Conservation (phyloP, 805 yeast genomes). For the Candida easanensis region DNA sequence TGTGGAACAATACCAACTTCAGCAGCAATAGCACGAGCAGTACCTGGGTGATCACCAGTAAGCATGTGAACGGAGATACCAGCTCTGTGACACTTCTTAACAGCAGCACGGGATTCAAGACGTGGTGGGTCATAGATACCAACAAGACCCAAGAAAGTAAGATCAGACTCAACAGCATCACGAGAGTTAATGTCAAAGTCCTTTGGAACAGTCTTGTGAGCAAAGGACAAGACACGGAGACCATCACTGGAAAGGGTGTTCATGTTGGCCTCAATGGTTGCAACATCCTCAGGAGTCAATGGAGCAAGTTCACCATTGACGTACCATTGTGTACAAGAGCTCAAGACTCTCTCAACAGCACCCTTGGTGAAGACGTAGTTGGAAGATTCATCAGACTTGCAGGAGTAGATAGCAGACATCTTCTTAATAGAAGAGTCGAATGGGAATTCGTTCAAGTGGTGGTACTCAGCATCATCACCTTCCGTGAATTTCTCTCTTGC, state of each 20-base stretch:
- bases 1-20: constrained; percentile 76
- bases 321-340: constrained; percentile 54
- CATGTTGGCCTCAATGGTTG: constrained; percentile 52
- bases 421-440: constrained; percentile 73
- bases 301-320: constrained; percentile 29
- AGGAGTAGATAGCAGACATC: constrained; percentile 60
- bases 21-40: constrained; percentile 76
- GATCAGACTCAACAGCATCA: constrained; percentile 45
- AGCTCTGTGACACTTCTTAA: constrained; percentile 64
- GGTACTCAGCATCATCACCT: constrained; percentile 27
- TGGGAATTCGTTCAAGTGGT: constrained; percentile 63
- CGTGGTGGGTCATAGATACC: constrained; percentile 85
- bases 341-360: constrained; percentile 69
- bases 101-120: constrained; percentile 62
- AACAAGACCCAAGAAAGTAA: constrained; percentile 62
- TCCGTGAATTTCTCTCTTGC: constrained; percentile 44
- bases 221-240: constrained; percentile 71
- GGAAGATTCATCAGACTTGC: constrained; percentile 28
- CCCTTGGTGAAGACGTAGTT: constrained; percentile 58
- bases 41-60: constrained; percentile 78
- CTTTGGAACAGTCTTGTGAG: constrained; percentile 38
- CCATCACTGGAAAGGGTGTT: constrained; percentile 61
- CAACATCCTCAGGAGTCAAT: constrained; percentile 41
- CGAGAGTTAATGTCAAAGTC: constrained; percentile 35
- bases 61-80: constrained; percentile 81